These are phyloP conservation scores for Moricandia arvensis DNA, from an alignment of 345 rosid genomes.

Conservation along the genomic window DNA sequence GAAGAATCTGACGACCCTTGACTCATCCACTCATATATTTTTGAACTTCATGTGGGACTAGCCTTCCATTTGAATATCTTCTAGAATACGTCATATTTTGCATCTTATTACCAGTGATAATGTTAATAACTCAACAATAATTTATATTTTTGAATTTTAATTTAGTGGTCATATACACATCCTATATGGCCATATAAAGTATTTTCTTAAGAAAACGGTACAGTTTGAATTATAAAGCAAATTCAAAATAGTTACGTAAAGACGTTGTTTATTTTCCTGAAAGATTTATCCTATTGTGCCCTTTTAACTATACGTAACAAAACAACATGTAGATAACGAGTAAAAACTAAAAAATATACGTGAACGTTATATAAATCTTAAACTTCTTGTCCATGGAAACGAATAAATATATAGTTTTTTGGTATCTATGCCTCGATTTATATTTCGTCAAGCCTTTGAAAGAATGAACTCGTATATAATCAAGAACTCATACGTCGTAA, in stretches of 20 bases:
- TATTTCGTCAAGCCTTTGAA: no score
- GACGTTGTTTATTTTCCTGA: not conserved
- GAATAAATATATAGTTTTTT: no score
- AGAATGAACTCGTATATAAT: no score
- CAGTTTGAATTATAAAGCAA: not conserved
- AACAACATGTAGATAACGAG: not conserved
- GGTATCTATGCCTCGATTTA: no score
- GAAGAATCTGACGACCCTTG: slow-evolving; percentile 23
- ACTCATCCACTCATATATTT: slow-evolving; percentile 36
- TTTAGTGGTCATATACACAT: not conserved
- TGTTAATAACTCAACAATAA: not conserved
- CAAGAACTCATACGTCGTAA: no score
- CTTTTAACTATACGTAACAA: not conserved
- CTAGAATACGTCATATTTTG: not conserved
- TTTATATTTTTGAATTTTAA: not conserved
- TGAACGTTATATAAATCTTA: not conserved
- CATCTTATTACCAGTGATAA: slow-evolving; percentile 6
- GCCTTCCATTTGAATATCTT: slow-evolving; percentile 16
- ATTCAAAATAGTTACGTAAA: not conserved
- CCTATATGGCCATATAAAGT: not conserved
- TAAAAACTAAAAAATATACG: not conserved
- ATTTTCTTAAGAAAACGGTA: not conserved
- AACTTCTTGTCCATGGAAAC: not conserved
- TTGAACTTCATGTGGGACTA: slow-evolving; percentile 31
- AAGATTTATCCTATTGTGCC: not conserved